Percentiles rank a stretch among this genome's conserved stretches.
Conservation (phyloP, 2,329 filamentous ascomycete species). For the Xylariaceae sp. region DNA sequence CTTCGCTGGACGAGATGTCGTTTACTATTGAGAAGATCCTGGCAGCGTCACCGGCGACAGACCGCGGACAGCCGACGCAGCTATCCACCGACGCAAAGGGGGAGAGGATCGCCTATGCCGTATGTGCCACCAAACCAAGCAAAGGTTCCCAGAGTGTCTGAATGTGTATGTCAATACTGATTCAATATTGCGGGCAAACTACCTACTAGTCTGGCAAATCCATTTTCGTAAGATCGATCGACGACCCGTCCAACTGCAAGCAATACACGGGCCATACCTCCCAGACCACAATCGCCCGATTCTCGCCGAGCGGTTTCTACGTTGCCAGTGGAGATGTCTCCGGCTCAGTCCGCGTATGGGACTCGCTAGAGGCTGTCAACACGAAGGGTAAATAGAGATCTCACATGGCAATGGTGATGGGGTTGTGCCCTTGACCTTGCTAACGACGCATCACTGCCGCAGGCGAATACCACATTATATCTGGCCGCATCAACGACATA, state of each 20-base stretch:
- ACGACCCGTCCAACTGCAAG: constrained; percentile 73
- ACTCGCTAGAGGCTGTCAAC: constrained; percentile 72
- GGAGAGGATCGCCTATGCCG: constrained; percentile 86
- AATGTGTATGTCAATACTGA: too few relatives aligned
- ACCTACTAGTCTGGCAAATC: constrained; percentile 76
- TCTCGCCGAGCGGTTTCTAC: constrained; percentile 91
- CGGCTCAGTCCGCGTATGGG: constrained; percentile 86
- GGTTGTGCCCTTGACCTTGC: not conserved
- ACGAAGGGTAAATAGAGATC: constrained; percentile 61
- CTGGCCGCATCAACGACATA: constrained; percentile 89
- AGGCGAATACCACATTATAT: constrained; percentile 89
- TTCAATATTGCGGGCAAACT: not conserved
- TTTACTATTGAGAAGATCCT: constrained; percentile 63
- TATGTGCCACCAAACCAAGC: too few relatives aligned
- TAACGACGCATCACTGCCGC: constrained; percentile 7
- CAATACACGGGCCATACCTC: constrained; percentile 91
- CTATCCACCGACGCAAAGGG: constrained; percentile 84
- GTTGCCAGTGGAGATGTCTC: constrained; percentile 84
- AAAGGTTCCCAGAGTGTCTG: too few relatives aligned
- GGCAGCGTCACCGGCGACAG: constrained; percentile 76
- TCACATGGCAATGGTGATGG: not conserved
- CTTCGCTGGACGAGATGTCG: constrained; percentile 31
- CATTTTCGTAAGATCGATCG: constrained; percentile 90
- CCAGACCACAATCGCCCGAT: constrained; percentile 84
- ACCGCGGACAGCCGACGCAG: constrained; percentile 79